Base-by-base conservation (phyloP, 495 filamentous ascomycete species). In the Darksidea phi region DNA sequence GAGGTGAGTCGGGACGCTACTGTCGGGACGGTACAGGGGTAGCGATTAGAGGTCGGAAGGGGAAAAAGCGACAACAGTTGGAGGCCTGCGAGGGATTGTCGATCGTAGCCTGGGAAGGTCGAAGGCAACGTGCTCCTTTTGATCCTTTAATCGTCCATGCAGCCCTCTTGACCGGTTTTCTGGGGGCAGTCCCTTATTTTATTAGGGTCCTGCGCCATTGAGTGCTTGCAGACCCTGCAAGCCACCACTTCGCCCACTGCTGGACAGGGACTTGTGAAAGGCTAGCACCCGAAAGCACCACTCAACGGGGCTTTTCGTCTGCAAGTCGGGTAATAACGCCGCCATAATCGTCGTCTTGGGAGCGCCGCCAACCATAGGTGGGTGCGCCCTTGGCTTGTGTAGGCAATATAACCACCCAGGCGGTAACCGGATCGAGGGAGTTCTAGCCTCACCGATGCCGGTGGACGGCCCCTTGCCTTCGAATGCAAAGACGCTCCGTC, bases 11-110 rank as follows among this genome's bases (percentile, higher is more conserved):
- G 50, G 36, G 50, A 38, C 28, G 28, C 28, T 32, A 32, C 28
- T 32, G 28, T 32, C 50, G 50, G 36, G 50, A 15, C 17, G 32
- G 24, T 13, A 26, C 10, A 5, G 32, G 21, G 41, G 41, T 43
- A 34, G 36, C 12, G 15, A 6, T 54, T 24, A 53, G 48, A 48
- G 20, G 37, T 8, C 18, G 59, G 34, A 64, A 57, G 11, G 62
- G 59, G 56, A 34, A 64, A 57, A 55, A 65, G 56, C 28, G 62
- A 60, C 62, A 17, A 51, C 23, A 65, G 62, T 65, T 65, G 62
- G 62, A 46, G 24, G 36, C n/a, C 42, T 23, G 53, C 28, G 28
- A 32, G 28, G 3, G n/a, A 18, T 28, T 54, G 46, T 49, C 46
- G 55, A 59, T 59, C 55, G 55, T 49, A 25, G 24, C 21, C 45